phyloP scores from a whole-genome alignment of 768 basidiomycete genomes.

The Chalciporus pseudorubinellus region DNA sequence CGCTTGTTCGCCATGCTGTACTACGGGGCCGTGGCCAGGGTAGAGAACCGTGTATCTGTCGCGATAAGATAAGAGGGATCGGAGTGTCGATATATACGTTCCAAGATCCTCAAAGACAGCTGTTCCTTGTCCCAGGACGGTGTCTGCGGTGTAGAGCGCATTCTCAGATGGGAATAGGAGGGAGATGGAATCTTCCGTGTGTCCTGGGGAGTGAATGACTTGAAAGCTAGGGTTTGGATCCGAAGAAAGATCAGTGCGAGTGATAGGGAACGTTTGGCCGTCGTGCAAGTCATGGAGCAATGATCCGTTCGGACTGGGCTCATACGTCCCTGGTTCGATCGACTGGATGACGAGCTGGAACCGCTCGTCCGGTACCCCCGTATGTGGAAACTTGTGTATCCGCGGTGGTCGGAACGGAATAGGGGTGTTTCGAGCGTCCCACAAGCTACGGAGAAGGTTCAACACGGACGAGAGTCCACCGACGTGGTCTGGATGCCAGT shows the following conservation, averaged over 20 bases:
- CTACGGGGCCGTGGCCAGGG: slow-evolving; percentile 86
- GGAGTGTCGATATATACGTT: slow-evolving; percentile 64
- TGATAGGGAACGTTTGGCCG: slow-evolving; percentile 47
- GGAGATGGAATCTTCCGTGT: slow-evolving; percentile 83
- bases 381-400: slow-evolving; percentile 68
- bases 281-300: slow-evolving; percentile 60
- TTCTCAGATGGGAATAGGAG: slow-evolving; percentile 66
- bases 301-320: slow-evolving; percentile 40
- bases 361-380: slow-evolving; percentile 27
- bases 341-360: slow-evolving; percentile 39
- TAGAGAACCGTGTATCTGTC: slow-evolving; percentile 60
- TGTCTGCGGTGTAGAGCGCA: slow-evolving; percentile 88
- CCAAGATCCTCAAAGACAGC: slow-evolving; percentile 85
- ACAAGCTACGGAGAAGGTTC: slow-evolving; percentile 57
- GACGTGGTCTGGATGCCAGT: slow-evolving; percentile 87
- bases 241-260: slow-evolving; percentile 6
- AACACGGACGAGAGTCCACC: slow-evolving; percentile 75
- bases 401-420: slow-evolving; percentile 61
- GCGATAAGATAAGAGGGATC: slow-evolving; percentile 44
- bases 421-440: slow-evolving; percentile 48
- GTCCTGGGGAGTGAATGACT: slow-evolving; percentile 86
- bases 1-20: slow-evolving; percentile 55
- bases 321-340: slow-evolving; percentile 42
- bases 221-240: slow-evolving; percentile 37
- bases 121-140: slow-evolving; percentile 86